Conservation (phyloP, 169 alveolate species). For the Cardiosporidium cionae region DNA sequence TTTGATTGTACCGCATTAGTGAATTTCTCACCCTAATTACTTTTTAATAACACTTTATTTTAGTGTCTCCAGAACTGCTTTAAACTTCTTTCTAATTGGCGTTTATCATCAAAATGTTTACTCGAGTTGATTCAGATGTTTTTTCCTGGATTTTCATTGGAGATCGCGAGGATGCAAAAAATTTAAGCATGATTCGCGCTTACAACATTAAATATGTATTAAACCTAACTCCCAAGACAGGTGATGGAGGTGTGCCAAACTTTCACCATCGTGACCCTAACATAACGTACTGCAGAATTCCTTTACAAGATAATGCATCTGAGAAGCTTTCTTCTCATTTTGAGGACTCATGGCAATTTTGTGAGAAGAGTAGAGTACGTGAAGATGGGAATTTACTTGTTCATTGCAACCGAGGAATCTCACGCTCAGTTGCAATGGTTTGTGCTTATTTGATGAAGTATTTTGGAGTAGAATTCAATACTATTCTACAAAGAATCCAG, state of each 20-base stretch:
- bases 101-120: too few relatives aligned
- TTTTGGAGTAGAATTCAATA: conserved; percentile 47
- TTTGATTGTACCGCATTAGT: too few relatives aligned
- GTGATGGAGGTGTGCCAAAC: conserved; percentile 37
- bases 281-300: conserved; percentile 11
- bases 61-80: too few relatives aligned
- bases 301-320: conserved; percentile 23
- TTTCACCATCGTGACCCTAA: not conserved
- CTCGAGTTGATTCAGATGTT: conserved; percentile 10
- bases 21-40: too few relatives aligned
- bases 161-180: conserved; percentile 25
- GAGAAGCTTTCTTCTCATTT: conserved; percentile 19
- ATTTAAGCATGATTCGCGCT: conserved; percentile 8
- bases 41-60: too few relatives aligned
- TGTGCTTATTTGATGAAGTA: conserved; percentile 61
- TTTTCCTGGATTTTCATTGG: conserved; percentile 42
- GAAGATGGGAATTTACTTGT: conserved; percentile 56
- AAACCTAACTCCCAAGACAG: conserved; percentile 33
- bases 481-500: conserved; percentile 53
- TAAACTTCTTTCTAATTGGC: too few relatives aligned
- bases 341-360: conserved; percentile 16
- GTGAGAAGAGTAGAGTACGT: conserved; percentile 30
- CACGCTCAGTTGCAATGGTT: conserved; percentile 65
- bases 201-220: conserved; percentile 21
- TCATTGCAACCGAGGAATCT: conserved; percentile 68